These are phyloP conservation scores for Jackrogersella multiformis DNA, from an alignment of 495 filamentous ascomycete species.

Conservation along the genomic window DNA sequence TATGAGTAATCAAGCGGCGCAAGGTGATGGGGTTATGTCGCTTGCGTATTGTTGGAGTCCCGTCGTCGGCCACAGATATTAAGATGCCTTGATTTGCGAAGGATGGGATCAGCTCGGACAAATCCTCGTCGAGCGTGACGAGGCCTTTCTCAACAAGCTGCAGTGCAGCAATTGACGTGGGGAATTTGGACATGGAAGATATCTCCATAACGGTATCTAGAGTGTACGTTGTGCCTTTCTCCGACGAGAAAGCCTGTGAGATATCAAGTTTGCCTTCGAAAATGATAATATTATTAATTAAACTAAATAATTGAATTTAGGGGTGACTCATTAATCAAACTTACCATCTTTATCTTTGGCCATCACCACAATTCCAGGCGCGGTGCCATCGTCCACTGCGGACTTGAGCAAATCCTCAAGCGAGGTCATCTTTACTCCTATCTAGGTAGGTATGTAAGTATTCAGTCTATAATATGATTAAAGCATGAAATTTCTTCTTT, in stretches of 20 bases:
- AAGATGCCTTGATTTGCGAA: constrained; percentile 45
- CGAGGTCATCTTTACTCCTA: constrained; percentile 7
- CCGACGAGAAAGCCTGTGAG: constrained; percentile 20
- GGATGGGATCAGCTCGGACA: constrained; percentile 44
- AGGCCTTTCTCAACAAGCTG: constrained; percentile 51
- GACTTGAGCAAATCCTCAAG: constrained; percentile 24
- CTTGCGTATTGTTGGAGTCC: constrained; percentile 28
- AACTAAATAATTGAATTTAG: no score
- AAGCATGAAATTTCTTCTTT: no score
- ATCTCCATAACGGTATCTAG: constrained; percentile 44
- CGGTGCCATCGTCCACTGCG: constrained; percentile 24
- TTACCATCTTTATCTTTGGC: constrained; percentile 28
- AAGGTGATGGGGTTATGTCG: constrained; percentile 46
- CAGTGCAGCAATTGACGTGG: constrained; percentile 45
- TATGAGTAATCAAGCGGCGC: constrained; percentile 51
- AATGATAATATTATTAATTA: not conserved
- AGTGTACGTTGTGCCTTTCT: constrained; percentile 22
- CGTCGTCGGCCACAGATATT: constrained; percentile 39
- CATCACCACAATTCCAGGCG: constrained; percentile 28
- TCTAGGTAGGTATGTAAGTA: not conserved
- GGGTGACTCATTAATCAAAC: not conserved
- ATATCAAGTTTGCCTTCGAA: constrained; percentile 21
- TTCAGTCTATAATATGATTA: no score
- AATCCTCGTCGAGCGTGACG: constrained; percentile 48
- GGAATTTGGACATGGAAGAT: constrained; percentile 51